Evolutionary conservation across 2,329 filamentous ascomycete genomes (phyloP).

Genomic region (Trichoderma simmonsii): DNA sequence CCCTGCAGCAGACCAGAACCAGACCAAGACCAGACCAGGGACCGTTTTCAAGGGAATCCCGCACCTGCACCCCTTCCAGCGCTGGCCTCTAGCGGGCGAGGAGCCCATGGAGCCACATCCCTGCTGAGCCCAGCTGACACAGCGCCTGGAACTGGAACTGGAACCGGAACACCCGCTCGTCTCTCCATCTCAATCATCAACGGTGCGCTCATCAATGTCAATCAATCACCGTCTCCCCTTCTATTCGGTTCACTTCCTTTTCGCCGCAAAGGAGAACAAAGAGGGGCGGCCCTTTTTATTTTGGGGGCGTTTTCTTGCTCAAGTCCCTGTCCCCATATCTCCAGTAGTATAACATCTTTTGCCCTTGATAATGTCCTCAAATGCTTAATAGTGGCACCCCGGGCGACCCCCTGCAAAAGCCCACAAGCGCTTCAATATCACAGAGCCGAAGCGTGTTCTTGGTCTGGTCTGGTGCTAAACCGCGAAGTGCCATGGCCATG

Average conservation of each 20-base stretch:
- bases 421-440: background rate
- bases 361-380: background rate
- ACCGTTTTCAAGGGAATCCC: background rate
- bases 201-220: too few relatives aligned
- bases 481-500: background rate
- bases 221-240: too few relatives aligned
- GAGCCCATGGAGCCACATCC: conserved; percentile 10
- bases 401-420: background rate
- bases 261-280: background rate
- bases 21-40: background rate
- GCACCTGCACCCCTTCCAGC: background rate
- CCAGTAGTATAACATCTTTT: background rate
- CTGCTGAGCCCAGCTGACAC: conserved; percentile 18
- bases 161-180: background rate
- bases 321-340: background rate
- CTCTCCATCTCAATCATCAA: too few relatives aligned
- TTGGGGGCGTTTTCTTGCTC: background rate
- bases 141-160: conserved; percentile 15
- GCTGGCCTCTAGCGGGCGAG: background rate
- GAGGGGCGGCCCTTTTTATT: background rate
- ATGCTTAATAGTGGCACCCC: background rate
- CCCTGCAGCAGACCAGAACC: background rate
- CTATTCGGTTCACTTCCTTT: background rate
- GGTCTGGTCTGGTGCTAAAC: background rate
- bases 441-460: background rate